phyloP scores from a whole-genome alignment of 2,329 filamentous ascomycete genomes.

The Alternaria metachromatica region DNA sequence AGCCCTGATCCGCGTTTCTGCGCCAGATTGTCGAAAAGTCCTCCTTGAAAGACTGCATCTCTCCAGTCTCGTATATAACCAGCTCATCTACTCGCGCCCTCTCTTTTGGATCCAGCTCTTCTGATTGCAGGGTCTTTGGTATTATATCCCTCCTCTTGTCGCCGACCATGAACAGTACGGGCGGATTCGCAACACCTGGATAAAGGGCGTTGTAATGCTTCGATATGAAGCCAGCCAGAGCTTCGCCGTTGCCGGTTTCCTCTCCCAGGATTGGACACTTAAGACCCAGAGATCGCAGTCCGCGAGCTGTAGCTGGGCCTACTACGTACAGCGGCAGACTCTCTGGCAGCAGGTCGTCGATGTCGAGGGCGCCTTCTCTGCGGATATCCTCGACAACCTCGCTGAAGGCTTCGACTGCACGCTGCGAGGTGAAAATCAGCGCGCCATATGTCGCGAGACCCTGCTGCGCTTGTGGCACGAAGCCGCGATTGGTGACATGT shows the following conservation, averaged over 20 bases:
- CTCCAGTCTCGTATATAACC: slow-evolving; percentile 84
- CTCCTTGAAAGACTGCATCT: slow-evolving; percentile 77
- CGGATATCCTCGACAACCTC: slow-evolving; percentile 65
- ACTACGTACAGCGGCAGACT: slow-evolving; percentile 76
- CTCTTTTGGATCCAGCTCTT: slow-evolving; percentile 54
- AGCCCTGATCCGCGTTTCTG: slow-evolving; percentile 49
- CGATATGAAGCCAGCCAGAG: slow-evolving; percentile 78
- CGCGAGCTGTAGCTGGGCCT: slow-evolving; percentile 79
- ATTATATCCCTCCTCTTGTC: slow-evolving; percentile 91
- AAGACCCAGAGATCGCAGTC: slow-evolving; percentile 64
- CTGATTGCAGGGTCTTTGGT: slow-evolving; percentile 75
- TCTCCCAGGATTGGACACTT: slow-evolving; percentile 72
- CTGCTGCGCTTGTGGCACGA: slow-evolving; percentile 33
- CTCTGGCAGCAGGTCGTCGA: slow-evolving; percentile 50
- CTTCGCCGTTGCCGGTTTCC: slow-evolving; percentile 84
- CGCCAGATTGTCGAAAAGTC: slow-evolving; percentile 66
- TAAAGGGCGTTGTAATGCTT: slow-evolving; percentile 69
- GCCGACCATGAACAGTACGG: slow-evolving; percentile 85
- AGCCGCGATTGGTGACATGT: slow-evolving; percentile 57
- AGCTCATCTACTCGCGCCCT: slow-evolving; percentile 76
- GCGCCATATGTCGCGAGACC: slow-evolving; percentile 66
- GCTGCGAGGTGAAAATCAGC: slow-evolving; percentile 84
- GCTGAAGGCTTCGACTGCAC: slow-evolving; percentile 80
- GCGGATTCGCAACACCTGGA: slow-evolving; percentile 56
- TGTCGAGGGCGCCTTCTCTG: slow-evolving; percentile 34